Conservation (phyloP, 139 green algal genomes). For the Tetraselmis striata region DNA sequence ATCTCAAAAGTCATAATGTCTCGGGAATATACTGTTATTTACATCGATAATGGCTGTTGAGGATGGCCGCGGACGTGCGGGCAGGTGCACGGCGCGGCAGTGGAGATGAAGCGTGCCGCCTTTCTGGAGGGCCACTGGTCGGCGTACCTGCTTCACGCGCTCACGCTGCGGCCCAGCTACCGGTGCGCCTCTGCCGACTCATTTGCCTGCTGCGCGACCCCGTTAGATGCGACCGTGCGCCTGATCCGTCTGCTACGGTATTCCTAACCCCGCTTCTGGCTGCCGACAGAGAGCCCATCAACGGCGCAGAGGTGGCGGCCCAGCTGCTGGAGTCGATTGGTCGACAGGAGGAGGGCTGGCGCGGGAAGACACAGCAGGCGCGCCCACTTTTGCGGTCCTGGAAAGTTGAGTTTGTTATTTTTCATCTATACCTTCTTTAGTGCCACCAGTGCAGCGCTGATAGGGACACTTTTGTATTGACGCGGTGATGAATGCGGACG, state of each 20-base stretch:
- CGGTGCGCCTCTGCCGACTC: slow-evolving; percentile 20
- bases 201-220: neutral
- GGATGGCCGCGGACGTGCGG: no score
- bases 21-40: no score
- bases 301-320: slow-evolving; percentile 40
- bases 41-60: no score
- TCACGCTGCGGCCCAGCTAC: slow-evolving; percentile 28
- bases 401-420: no score
- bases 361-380: neutral
- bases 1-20: no score
- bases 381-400: neutral
- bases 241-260: no score
- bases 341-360: neutral
- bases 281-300: slow-evolving; percentile 29
- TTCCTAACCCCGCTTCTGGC: no score
- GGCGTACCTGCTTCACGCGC: slow-evolving; percentile 47
- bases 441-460: no score
- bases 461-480: no score
- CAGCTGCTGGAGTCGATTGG: slow-evolving; percentile 25
- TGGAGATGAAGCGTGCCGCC: slow-evolving; percentile 54
- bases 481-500: no score
- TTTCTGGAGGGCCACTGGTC: slow-evolving; percentile 57
- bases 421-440: no score
- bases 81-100: slow-evolving; percentile 20
- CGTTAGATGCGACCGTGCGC: no score